Percentiles rank a stretch among this genome's conserved stretches.
phyloP scores from a whole-genome alignment of 768 basidiomycete species.

The Chalciporus pseudorubinellus region DNA sequence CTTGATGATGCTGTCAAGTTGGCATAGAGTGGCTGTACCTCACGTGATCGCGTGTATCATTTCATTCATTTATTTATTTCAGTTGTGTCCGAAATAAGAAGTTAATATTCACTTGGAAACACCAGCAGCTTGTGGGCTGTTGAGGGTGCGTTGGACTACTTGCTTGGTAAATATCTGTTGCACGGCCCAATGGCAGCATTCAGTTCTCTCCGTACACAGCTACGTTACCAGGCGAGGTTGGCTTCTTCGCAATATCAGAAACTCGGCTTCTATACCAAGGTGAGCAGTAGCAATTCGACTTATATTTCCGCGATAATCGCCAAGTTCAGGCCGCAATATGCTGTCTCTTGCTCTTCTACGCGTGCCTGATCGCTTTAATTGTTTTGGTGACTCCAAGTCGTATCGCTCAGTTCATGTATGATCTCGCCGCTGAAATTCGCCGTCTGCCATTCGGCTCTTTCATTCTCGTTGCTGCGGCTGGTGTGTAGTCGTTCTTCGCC shows the following conservation, averaged over 20 bases:
- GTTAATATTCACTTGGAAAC: too few species aligned
- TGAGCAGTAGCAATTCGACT: slow-evolving; percentile 13
- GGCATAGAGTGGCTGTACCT: slow-evolving; percentile 12
- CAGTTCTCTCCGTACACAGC: slow-evolving; percentile 14
- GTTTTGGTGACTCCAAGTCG: slow-evolving; percentile 58
- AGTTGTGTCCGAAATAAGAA: too few species aligned
- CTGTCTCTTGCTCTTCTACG: slow-evolving; percentile 57
- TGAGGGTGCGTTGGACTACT: too few species aligned
- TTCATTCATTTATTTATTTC: slow-evolving; percentile 8
- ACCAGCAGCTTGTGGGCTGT: too few species aligned
- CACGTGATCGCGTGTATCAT: too few species aligned
- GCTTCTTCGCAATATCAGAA: slow-evolving; percentile 44
- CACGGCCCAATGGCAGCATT: slow-evolving; percentile 12
- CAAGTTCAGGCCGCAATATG: slow-evolving; percentile 49
- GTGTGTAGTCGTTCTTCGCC: slow-evolving; percentile 54
- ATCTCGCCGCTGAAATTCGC: slow-evolving; percentile 61
- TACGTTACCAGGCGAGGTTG: slow-evolving; percentile 24
- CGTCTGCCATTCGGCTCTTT: slow-evolving; percentile 62
- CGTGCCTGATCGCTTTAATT: slow-evolving; percentile 40
- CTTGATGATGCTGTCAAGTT: too few species aligned
- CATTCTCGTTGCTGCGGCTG: slow-evolving; percentile 47
- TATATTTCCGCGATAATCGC: slow-evolving; percentile 10
- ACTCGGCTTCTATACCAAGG: slow-evolving; percentile 57
- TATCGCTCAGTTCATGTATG: slow-evolving; percentile 70
- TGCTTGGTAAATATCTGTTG: neutral